Base-by-base conservation (phyloP, 2,329 filamentous ascomycete genomes). In the Colletotrichum eleusines region DNA sequence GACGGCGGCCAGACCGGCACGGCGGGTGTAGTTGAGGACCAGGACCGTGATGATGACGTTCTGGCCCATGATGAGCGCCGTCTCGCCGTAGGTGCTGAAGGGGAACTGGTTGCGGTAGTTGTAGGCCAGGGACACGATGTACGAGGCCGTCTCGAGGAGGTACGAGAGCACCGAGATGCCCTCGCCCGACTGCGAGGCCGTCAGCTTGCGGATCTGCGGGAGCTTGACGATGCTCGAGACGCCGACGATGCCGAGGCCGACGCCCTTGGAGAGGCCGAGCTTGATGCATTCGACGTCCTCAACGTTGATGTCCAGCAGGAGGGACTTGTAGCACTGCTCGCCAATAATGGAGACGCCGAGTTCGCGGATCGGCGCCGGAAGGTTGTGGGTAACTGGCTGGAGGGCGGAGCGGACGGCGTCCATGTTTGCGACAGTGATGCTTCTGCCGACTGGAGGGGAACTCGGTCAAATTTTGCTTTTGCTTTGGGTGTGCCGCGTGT, bases 41-140 rank as follows among this genome's bases (percentile, higher is more conserved):
- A 98, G 82, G 60, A 94, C 89, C 6, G 92, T 91, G 79, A 99
- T 97, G 71, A 94, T 89, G 53, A 98, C 89, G 82, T 99, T 97
- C 85, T 99, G 96, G 70, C 91, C 90, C 60, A 96, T 88, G 76
- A 99, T 98, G 77, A 98, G 86, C 46, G 93, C 94, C 35, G 94
- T 95, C 88, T 99, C 96, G 81, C 96, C 96, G 80, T 93, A 99
- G 14, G 96, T 99, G 87, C 92, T 97, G 83, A 99, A 98, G 3
- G 96, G 95, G 76, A 97, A 98, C 31, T 90, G 91, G 77, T 94
- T 94, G 79, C 96, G 94, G 74, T 93, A 87, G 81, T 97, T 97
- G 86, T 99, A 99, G 63, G 94, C 93, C 75, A 99, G 89, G 6
- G 91, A 92, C 81, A 98, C 97, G 76, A 98, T 87, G 83, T 97